These are phyloP conservation scores for Albugo laibachii DNA, from an alignment of 352 stramenopile species.

Conservation along the genomic window DNA sequence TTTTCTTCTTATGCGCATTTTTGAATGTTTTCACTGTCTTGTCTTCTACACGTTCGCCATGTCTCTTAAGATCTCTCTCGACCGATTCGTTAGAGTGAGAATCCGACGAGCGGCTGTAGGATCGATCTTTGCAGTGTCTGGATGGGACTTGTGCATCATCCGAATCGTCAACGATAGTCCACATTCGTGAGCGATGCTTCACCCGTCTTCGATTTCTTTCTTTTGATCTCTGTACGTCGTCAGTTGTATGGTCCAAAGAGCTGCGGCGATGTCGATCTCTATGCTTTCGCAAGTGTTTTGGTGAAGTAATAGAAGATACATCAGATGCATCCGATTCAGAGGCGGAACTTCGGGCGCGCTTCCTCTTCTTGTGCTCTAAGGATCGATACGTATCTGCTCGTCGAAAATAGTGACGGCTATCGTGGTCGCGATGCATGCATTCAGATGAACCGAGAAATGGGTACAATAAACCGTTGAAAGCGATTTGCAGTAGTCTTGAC, in stretches of 20 bases:
- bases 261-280: neutral
- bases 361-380: too few relatives aligned
- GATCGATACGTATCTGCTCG: too few relatives aligned
- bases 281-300: neutral
- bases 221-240: neutral
- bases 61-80: neutral
- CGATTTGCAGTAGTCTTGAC: too few relatives aligned
- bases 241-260: neutral
- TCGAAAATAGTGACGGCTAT: too few relatives aligned
- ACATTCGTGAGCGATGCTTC: slow-evolving; percentile 19
- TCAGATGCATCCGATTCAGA: too few relatives aligned
- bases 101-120: slow-evolving; percentile 14
- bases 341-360: too few relatives aligned
- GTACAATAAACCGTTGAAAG: too few relatives aligned
- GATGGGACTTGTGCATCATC: neutral
- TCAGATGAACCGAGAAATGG: too few relatives aligned
- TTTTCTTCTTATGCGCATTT: slow-evolving; percentile 15
- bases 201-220: slow-evolving; percentile 1
- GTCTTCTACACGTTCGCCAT: slow-evolving; percentile 6
- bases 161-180: slow-evolving; percentile 12
- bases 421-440: too few relatives aligned
- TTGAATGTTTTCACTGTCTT: slow-evolving; percentile 13
- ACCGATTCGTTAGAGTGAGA: slow-evolving; percentile 2
- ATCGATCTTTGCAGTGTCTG: neutral
- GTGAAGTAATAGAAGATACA: too few relatives aligned